phyloP scores from a whole-genome alignment of 495 filamentous ascomycete genomes.

The Aspergillus biplanus region DNA sequence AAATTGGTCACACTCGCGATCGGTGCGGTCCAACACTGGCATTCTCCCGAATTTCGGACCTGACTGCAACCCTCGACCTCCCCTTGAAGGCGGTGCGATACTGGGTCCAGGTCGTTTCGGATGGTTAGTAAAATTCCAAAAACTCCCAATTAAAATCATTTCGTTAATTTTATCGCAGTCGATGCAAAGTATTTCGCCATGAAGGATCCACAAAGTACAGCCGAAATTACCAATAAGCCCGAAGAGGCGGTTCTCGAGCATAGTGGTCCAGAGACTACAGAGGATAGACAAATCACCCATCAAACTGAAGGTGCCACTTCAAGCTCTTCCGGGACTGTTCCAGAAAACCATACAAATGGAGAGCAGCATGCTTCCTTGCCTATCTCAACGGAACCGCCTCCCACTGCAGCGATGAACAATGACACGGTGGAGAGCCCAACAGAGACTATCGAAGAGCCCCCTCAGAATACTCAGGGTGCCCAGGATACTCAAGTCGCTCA shows the following conservation, averaged over 20 bases:
- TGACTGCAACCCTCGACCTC: constrained; percentile 38
- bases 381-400: background rate
- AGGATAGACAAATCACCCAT: constrained; percentile 20
- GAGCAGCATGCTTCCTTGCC: background rate
- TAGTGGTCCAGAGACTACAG: constrained; percentile 27
- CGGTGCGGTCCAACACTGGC: constrained; percentile 40
- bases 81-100: constrained; percentile 39
- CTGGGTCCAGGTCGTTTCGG: constrained; percentile 50
- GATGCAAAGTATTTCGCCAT: constrained; percentile 50
- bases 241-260: constrained; percentile 41
- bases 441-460: too few relatives aligned
- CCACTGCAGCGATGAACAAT: background rate
- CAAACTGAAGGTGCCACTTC: constrained; percentile 35
- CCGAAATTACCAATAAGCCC: constrained; percentile 36
- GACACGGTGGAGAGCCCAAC: background rate
- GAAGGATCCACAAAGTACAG: constrained; percentile 38
- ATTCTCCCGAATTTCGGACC: constrained; percentile 41
- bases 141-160: background rate
- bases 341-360: constrained; percentile 4
- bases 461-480: too few relatives aligned
- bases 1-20: constrained; percentile 44
- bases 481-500: too few relatives aligned
- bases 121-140: constrained; percentile 27
- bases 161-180: constrained; percentile 22
- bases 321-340: constrained; percentile 35